Evolutionary conservation across 1,284 basidiomycete species (phyloP).

Genomic region (Puccinia polysora): DNA sequence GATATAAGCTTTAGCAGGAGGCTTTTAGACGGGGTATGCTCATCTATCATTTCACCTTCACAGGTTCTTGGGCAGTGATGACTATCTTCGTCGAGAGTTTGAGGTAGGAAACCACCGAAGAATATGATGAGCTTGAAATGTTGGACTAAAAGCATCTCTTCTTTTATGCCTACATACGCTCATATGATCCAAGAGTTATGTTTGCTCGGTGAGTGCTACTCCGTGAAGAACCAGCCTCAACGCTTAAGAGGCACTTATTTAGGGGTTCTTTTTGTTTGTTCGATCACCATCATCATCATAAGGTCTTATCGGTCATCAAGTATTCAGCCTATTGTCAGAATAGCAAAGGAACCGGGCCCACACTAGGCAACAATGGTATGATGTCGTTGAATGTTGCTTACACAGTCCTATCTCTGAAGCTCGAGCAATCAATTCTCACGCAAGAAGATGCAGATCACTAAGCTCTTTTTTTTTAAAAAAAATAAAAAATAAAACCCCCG

Average conservation of each 20-base stretch:
- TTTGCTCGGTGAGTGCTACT: constrained; percentile 59
- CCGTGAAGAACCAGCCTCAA: background rate
- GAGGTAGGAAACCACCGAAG: constrained; percentile 56
- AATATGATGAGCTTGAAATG: constrained; percentile 40
- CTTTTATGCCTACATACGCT: background rate
- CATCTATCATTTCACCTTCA: too few relatives aligned
- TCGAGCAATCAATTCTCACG: constrained; percentile 28
- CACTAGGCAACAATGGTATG: constrained; percentile 49
- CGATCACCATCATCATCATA: background rate
- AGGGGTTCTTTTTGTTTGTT: background rate
- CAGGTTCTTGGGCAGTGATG: constrained; percentile 41
- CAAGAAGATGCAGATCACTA: constrained; percentile 39
- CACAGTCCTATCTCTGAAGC: background rate
- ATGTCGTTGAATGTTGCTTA: background rate
- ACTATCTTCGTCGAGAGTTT: constrained; percentile 69
- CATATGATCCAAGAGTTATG: constrained; percentile 66
- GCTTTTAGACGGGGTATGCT: too few relatives aligned
- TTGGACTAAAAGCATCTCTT: constrained; percentile 30
- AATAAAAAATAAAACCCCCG: constrained; percentile 53
- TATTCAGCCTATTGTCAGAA: constrained; percentile 70
- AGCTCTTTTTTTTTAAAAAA: constrained; percentile 12
- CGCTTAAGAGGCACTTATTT: background rate
- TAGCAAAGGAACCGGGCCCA: constrained; percentile 59
- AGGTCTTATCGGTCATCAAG: constrained; percentile 69
- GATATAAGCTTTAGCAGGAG: constrained; percentile 71